Evolutionary conservation across 2,329 filamentous ascomycete genomes (phyloP).

Genomic region (Venturia nashicola): DNA sequence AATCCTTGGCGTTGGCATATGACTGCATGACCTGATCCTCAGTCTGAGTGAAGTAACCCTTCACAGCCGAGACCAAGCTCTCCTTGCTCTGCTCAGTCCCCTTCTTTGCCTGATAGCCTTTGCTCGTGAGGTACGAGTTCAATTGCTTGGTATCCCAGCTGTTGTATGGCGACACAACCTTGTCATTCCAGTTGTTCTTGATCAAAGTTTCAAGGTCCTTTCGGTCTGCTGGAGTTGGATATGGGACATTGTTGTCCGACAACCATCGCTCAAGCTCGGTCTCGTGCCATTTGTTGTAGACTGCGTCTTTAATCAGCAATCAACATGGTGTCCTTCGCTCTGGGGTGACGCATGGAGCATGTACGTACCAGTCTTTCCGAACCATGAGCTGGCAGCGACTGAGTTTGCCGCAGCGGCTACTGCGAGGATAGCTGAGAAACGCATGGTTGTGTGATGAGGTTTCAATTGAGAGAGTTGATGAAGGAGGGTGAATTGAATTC

Average conservation of each 20-base stretch:
- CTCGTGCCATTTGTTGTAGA: slow-evolving; percentile 98
- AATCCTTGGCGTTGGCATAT: slow-evolving; percentile 64
- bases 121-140: slow-evolving; percentile 52
- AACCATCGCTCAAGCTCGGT: slow-evolving; percentile 97
- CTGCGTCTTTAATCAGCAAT: slow-evolving; percentile 35
- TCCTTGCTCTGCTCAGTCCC: slow-evolving; percentile 57
- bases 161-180: slow-evolving; percentile 63
- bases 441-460: slow-evolving; percentile 49
- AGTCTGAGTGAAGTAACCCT: slow-evolving; percentile 63
- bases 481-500: not conserved
- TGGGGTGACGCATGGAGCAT: not conserved
- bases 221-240: slow-evolving; percentile 81
- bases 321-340: slow-evolving; percentile 12
- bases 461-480: not conserved
- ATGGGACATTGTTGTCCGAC: slow-evolving; percentile 79
- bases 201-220: slow-evolving; percentile 91
- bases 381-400: slow-evolving; percentile 63
- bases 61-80: slow-evolving; percentile 55
- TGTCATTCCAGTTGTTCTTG: slow-evolving; percentile 75
- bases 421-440: slow-evolving; percentile 58
- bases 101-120: slow-evolving; percentile 58
- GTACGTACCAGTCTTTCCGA: slow-evolving; percentile 67
- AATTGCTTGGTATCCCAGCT: slow-evolving; percentile 64
- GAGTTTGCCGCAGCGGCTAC: slow-evolving; percentile 60
- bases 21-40: slow-evolving; percentile 64